A percentile compares a stretch with the other conserved stretches of the same genome.
These are phyloP conservation scores for Hypoxylon lienhwacheense DNA, from an alignment of 495 filamentous ascomycete genomes.

Conservation along the genomic window DNA sequence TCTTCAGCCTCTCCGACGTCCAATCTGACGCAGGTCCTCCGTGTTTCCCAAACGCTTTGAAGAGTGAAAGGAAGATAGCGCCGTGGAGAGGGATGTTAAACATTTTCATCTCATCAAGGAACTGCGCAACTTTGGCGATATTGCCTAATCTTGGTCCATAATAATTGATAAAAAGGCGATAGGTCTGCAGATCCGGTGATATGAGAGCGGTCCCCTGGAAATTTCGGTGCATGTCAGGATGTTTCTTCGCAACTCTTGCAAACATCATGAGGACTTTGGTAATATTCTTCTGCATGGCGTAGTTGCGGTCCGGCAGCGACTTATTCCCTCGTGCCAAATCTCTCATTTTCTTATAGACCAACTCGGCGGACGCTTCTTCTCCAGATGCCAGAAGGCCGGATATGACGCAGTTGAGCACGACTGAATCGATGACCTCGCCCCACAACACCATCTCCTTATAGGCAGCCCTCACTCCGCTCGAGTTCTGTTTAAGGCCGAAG, in stretches of 20 bases:
- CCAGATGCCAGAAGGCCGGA: slow-evolving; percentile 71
- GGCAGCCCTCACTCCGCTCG: slow-evolving; percentile 65
- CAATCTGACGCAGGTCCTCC: slow-evolving; percentile 67
- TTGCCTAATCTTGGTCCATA: slow-evolving; percentile 58
- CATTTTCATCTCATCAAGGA: slow-evolving; percentile 67
- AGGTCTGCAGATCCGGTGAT: slow-evolving; percentile 65
- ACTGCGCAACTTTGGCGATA: slow-evolving; percentile 55
- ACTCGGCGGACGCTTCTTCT: slow-evolving; percentile 71
- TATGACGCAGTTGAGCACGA: slow-evolving; percentile 83
- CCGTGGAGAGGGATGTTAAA: slow-evolving; percentile 60
- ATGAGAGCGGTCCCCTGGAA: slow-evolving; percentile 59
- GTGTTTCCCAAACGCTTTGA: slow-evolving; percentile 74
- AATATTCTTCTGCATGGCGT: slow-evolving; percentile 52
- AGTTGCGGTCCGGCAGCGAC: slow-evolving; percentile 45
- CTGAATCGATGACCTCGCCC: slow-evolving; percentile 86
- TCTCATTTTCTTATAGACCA: slow-evolving; percentile 83
- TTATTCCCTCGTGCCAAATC: slow-evolving; percentile 44
- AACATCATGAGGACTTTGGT: slow-evolving; percentile 60
- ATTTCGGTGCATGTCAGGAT: slow-evolving; percentile 44
- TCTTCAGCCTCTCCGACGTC: slow-evolving; percentile 61
- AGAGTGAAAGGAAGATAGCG: slow-evolving; percentile 65
- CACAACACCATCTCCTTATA: slow-evolving; percentile 76
- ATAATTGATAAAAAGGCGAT: slow-evolving; percentile 62
- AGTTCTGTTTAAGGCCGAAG: slow-evolving; percentile 69
- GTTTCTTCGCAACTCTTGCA: slow-evolving; percentile 45